A percentile compares a stretch with the other conserved stretches of the same genome.
phyloP scores from a whole-genome alignment of 345 rosid genomes.

The Ricinus communis region DNA sequence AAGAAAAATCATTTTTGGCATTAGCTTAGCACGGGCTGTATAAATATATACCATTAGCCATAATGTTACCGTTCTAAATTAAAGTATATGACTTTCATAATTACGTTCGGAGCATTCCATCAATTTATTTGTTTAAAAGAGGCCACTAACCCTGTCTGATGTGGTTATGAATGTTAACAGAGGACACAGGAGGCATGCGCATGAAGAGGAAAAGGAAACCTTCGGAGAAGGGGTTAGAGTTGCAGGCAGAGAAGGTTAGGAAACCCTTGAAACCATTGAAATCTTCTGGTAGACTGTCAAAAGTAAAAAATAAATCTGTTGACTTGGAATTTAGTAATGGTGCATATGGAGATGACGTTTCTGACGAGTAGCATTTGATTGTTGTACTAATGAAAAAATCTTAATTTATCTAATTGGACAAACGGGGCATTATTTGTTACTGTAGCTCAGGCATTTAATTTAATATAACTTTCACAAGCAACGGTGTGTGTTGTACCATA shows the following conservation, averaged over 20 bases:
- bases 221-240: conserved; percentile 91
- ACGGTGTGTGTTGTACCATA: no score
- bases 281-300: conserved; percentile 57
- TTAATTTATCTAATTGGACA: neutral
- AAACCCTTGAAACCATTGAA: conserved; percentile 59
- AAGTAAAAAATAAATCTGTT: conserved; percentile 52
- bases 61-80: neutral
- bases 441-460: no score
- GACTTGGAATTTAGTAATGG: conserved; percentile 57
- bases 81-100: neutral
- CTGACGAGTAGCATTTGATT: conserved; percentile 36
- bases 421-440: neutral
- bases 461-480: no score
- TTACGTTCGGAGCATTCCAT: neutral
- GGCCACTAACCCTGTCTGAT: conserved; percentile 2
- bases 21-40: no score
- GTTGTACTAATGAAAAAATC: neutral
- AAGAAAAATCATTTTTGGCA: no score
- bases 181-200: conserved; percentile 74
- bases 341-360: conserved; percentile 47
- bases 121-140: neutral
- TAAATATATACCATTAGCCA: no score
- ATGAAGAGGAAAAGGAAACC: conserved; percentile 82
- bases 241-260: conserved; percentile 89
- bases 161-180: conserved; percentile 38